These are phyloP conservation scores for Lactifluus echinatus DNA, from an alignment of 768 basidiomycete genomes.

Conservation along the genomic window DNA sequence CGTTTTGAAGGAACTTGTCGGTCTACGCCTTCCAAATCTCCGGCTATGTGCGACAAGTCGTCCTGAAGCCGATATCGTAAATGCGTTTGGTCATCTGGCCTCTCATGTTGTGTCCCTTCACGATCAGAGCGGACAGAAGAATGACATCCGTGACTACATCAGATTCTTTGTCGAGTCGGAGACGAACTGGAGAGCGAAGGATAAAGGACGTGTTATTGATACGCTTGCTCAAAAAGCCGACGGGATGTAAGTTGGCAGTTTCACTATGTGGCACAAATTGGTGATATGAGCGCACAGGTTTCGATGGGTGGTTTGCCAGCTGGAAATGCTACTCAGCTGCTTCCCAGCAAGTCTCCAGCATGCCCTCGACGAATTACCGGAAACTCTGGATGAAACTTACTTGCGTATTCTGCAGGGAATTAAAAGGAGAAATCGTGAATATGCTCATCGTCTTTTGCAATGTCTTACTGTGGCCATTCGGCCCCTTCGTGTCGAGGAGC, in stretches of 20 bases:
- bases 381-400: not conserved
- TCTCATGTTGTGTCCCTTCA: not conserved
- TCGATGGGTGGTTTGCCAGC: not conserved
- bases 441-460: no score
- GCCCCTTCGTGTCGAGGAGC: no score
- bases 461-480: no score
- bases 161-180: not conserved
- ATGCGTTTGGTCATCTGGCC: not conserved
- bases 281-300: not conserved
- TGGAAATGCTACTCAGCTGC: not conserved
- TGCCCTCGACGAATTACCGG: not conserved
- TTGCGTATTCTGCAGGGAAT: no score
- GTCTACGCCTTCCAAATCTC: no score
- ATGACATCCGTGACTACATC: not conserved
- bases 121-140: not conserved
- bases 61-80: not conserved
- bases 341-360: not conserved
- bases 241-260: not conserved
- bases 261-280: not conserved
- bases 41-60: no score
- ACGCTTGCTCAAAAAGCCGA: not conserved
- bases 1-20: not conserved
- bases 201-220: not conserved
- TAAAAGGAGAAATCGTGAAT: no score
- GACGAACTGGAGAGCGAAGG: not conserved